These are phyloP conservation scores for Odontarrhena argentea DNA, from an alignment of 345 rosid species.

Conservation along the genomic window DNA sequence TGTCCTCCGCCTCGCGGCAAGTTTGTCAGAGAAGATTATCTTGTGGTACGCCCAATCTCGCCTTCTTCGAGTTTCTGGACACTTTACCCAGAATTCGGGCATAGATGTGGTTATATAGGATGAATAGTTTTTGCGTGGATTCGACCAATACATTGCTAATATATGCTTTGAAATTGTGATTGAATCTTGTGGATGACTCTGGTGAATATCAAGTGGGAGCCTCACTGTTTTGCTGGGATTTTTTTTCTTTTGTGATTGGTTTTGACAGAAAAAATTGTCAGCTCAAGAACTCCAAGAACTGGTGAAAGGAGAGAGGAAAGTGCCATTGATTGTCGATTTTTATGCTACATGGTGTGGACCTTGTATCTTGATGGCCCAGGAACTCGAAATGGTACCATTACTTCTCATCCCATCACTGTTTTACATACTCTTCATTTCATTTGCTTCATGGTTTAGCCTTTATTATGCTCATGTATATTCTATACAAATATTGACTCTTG, in stretches of 20 bases:
- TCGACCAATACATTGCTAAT: neutral
- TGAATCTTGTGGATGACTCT: constrained; percentile 9
- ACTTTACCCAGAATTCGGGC: neutral
- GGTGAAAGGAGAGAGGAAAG: constrained; percentile 76
- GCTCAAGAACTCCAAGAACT: constrained; percentile 80
- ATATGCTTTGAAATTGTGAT: neutral
- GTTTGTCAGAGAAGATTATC: constrained; percentile 76
- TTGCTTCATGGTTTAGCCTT: neutral
- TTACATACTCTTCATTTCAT: constrained; percentile 5
- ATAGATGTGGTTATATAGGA: constrained; percentile 5
- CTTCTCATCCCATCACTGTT: neutral
- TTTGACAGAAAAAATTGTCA: constrained; percentile 65
- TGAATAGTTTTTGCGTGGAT: neutral
- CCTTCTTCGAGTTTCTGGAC: neutral
- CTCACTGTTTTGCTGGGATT: constrained; percentile 7
- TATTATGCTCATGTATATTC: constrained; percentile 3
- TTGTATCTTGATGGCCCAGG: constrained; percentile 90
- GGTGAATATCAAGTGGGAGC: neutral
- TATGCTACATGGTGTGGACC: constrained; percentile 99
- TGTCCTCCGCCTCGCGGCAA: constrained; percentile 81
- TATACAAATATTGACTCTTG: neutral
- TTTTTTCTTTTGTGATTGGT: neutral
- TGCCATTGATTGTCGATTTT: constrained; percentile 83
- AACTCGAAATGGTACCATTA: constrained; percentile 77
- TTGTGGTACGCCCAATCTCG: constrained; percentile 58